Percentiles rank a stretch among this genome's conserved stretches.
Evolutionary conservation across 176 grass and related monocot genomes (phyloP).

Genomic region (Rhynchospora breviuscula): DNA sequence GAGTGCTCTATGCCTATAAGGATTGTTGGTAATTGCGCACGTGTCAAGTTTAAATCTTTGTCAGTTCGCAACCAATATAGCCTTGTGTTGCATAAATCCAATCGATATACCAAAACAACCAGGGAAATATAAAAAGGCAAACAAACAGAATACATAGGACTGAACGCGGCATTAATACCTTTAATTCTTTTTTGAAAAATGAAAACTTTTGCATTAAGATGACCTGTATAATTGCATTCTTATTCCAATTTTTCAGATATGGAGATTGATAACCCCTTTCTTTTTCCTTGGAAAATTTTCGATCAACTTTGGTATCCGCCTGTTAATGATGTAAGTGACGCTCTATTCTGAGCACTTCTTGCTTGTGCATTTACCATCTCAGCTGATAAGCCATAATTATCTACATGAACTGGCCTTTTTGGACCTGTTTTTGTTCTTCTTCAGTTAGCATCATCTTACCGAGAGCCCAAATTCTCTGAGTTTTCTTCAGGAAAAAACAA

Average conservation of each 20-base stretch:
- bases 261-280: slow-evolving; percentile 73
- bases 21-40: neutral
- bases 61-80: neutral
- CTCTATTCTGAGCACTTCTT: neutral
- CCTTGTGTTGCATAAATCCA: neutral
- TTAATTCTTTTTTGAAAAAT: neutral
- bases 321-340: slow-evolving; percentile 82
- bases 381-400: neutral
- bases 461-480: neutral
- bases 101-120: neutral
- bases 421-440: neutral
- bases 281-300: slow-evolving; percentile 71
- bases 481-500: neutral
- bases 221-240: neutral
- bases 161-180: neutral
- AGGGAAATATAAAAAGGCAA: neutral
- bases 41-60: neutral
- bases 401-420: neutral
- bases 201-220: slow-evolving; percentile 14
- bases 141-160: neutral
- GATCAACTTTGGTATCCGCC: slow-evolving; percentile 88
- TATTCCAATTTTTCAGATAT: slow-evolving; percentile 48
- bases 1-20: neutral
- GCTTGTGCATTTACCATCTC: neutral
- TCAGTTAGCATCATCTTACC: neutral